Evolutionary conservation across 1,139 yeast genomes (phyloP), one percentile per base, ranked within the genome.

Genomic region (Blastobotrys aristatus): DNA sequence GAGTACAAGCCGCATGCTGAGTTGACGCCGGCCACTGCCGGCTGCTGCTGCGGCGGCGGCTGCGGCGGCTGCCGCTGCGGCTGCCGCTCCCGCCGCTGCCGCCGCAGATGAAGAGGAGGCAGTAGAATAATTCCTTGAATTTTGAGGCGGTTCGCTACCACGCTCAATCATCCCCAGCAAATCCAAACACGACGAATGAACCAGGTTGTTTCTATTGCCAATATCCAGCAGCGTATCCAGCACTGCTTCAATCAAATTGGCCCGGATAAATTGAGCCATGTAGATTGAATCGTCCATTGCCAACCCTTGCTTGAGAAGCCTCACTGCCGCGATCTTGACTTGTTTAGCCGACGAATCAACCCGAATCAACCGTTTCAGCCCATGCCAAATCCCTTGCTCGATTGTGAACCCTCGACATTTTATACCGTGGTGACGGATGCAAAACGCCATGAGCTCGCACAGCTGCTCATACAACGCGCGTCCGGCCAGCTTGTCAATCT

Each of bases 181-280:
- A 58, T 85, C 92, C 46, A 89, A 70, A 55, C 94, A 77, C 2
- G 94, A 75, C 0, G 96, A 87, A 59, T 80, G 85, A 2, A 86
- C 75, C 51, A 90, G 69, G 59, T 82, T 84, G 60, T 84, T 80
- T 40, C 69, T 67, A 34, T 72, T 67, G 18, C 75, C 71, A 17
- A 79, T 75, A n/a, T 70, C 73, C 18, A 68, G 65, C 52, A 85
- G 71, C 48, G 80, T 69, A 1, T 64, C 63, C 54, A 83, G 75
- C 40, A 80, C 51, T 13, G 52, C 73, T 18, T 68, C 67, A 51
- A 86, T 71, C 48, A 80, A 69, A 0, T 64, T 63, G 48, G 77
- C 68, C n/a, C 76, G 68, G 20, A 84, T 72, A 45, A 89, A 72
- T 55, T 78, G 75, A 33, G 77, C 66, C 22, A 76, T 73, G 57